phyloP scores from a whole-genome alignment of 345 rosid genomes.

The Eucalyptus tenuipes region DNA sequence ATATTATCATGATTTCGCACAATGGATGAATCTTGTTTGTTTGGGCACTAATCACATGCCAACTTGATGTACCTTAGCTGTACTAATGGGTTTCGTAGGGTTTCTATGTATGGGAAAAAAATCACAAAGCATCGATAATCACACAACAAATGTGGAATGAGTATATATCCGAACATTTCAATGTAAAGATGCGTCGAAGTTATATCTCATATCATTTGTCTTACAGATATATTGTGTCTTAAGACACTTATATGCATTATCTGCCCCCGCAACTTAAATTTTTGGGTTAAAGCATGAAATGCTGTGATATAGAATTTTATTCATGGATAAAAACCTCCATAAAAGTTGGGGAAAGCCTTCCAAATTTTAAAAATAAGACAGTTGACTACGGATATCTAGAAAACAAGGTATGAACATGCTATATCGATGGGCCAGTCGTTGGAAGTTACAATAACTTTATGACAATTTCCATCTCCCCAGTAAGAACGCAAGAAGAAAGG shows the following conservation, averaged over 20 bases:
- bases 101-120: neutral
- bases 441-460: neutral
- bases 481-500: neutral
- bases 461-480: neutral
- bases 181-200: neutral
- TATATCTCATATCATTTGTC: neutral
- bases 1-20: neutral
- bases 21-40: neutral
- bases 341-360: neutral
- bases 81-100: neutral
- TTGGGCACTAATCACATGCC: neutral
- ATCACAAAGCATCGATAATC: neutral
- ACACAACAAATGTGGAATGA: neutral
- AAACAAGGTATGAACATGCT: neutral
- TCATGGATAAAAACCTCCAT: neutral
- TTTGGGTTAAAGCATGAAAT: neutral
- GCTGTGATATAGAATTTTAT: neutral
- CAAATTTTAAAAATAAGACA: neutral
- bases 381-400: neutral
- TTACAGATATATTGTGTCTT: neutral
- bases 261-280: neutral
- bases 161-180: neutral
- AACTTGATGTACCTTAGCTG: neutral
- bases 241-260: neutral
- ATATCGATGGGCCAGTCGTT: neutral